Percentiles rank a stretch among this genome's conserved stretches.
phyloP scores from a whole-genome alignment of 768 basidiomycete genomes.

The Tephrocybe rancida region DNA sequence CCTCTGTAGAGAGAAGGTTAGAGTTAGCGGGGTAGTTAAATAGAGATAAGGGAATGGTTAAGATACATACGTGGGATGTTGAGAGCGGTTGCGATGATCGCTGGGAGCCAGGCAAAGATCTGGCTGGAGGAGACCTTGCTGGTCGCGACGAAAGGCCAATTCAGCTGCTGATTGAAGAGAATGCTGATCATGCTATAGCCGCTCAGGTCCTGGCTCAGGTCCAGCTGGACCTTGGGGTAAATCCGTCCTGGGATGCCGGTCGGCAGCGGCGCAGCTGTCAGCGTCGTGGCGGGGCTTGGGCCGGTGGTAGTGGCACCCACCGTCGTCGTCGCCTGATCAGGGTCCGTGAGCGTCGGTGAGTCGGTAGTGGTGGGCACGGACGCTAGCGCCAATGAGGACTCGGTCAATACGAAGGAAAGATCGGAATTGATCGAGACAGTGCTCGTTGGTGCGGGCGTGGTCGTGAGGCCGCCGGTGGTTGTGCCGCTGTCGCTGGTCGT shows the following conservation, averaged over 20 bases:
- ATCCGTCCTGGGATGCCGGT: conserved; percentile 63
- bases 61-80: conserved; percentile 29
- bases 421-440: conserved; percentile 39
- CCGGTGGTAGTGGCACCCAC: conserved; percentile 14
- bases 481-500: background rate
- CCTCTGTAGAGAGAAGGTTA: conserved; percentile 24
- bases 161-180: conserved; percentile 58
- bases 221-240: conserved; percentile 40
- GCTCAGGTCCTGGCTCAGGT: conserved; percentile 27
- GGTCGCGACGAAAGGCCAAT: conserved; percentile 70
- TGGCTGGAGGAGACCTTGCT: conserved; percentile 66
- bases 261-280: conserved; percentile 49
- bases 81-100: conserved; percentile 35
- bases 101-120: conserved; percentile 74
- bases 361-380: conserved; percentile 32
- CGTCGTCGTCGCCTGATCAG: conserved; percentile 44
- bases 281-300: conserved; percentile 23
- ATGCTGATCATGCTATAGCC: conserved; percentile 61
- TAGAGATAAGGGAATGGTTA: conserved; percentile 5
- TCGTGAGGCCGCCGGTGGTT: background rate
- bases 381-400: conserved; percentile 41
- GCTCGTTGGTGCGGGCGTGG: conserved; percentile 1
- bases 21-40: background rate
- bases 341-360: conserved; percentile 37
- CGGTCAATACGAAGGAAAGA: conserved; percentile 46